Evolutionary conservation across 2,329 filamentous ascomycete species (phyloP).

Genomic region (Colletotrichum trifolii): DNA sequence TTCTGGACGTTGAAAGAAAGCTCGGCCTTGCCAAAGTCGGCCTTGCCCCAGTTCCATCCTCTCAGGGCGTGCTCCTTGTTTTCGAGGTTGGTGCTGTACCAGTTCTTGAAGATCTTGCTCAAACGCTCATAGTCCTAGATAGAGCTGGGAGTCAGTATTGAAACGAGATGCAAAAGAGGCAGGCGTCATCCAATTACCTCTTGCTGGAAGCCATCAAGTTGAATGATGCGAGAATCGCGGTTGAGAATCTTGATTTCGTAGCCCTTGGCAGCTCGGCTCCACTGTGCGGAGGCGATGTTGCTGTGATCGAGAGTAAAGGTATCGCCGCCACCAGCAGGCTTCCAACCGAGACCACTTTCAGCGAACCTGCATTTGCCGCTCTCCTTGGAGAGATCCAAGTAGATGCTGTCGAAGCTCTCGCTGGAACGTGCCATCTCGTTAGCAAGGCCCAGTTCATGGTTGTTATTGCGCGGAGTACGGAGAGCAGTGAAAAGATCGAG

Average conservation of each 20-base stretch:
- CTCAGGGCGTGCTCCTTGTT: constrained; percentile 93
- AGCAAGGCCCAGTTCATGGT: constrained; percentile 2
- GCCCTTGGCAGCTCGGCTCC: constrained; percentile 92
- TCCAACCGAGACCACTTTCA: constrained; percentile 95
- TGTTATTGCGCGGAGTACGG: background rate
- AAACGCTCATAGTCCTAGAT: constrained; percentile 86
- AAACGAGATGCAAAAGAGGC: constrained; percentile 42
- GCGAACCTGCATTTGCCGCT: constrained; percentile 94
- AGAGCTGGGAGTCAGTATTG: background rate
- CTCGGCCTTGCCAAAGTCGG: constrained; percentile 95
- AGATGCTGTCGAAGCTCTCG: constrained; percentile 98
- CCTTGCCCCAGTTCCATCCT: constrained; percentile 99
- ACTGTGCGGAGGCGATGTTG: constrained; percentile 89
- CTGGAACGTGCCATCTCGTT: constrained; percentile 48
- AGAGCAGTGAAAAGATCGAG: background rate
- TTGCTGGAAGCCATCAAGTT: constrained; percentile 93
- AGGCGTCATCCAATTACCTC: constrained; percentile 61
- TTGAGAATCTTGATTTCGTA: constrained; percentile 94
- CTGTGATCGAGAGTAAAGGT: constrained; percentile 92
- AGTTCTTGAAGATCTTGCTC: constrained; percentile 94
- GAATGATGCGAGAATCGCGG: constrained; percentile 85
- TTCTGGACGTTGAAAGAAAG: constrained; percentile 97
- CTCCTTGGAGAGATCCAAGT: constrained; percentile 93
- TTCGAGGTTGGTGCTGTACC: constrained; percentile 95
- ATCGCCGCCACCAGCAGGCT: constrained; percentile 85